A percentile compares a stretch with the other conserved stretches of the same genome.
Evolutionary conservation across 768 basidiomycete species (phyloP).

Genomic region (Amanita subjunquillea): DNA sequence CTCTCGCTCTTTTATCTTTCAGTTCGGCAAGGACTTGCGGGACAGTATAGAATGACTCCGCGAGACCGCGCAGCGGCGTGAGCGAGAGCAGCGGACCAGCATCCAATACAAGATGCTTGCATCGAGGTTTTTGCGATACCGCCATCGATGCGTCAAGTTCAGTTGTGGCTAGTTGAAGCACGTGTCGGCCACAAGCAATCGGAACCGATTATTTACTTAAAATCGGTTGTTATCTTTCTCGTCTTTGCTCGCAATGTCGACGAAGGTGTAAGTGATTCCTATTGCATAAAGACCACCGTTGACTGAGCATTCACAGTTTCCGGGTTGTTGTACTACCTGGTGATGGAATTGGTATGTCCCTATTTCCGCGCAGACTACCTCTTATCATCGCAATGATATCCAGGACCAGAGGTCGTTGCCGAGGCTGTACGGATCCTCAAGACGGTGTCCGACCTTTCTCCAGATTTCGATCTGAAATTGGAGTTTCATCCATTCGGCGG

Average conservation of each 20-base stretch:
- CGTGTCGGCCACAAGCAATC: constrained; percentile 7
- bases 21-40: constrained; percentile 88
- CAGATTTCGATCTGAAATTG: constrained; percentile 64
- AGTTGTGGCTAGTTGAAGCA: neutral
- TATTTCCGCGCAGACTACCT: neutral
- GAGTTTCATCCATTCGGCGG: constrained; percentile 82
- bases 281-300: neutral
- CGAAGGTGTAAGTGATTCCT: constrained; percentile 23
- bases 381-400: constrained; percentile 5
- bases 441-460: constrained; percentile 48
- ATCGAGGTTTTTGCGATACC: constrained; percentile 26
- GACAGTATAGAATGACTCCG: constrained; percentile 77
- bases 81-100: constrained; percentile 87
- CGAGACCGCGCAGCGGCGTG: constrained; percentile 82
- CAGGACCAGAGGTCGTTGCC: constrained; percentile 82
- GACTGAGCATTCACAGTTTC: constrained; percentile 40
- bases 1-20: constrained; percentile 77
- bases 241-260: neutral
- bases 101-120: constrained; percentile 83
- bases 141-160: neutral
- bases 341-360: constrained; percentile 81
- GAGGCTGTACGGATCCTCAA: constrained; percentile 83
- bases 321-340: constrained; percentile 87
- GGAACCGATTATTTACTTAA: constrained; percentile 4
- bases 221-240: neutral